Conservation (phyloP, 1,284 basidiomycete genomes). For the Fomitopsis schrenkii region DNA sequence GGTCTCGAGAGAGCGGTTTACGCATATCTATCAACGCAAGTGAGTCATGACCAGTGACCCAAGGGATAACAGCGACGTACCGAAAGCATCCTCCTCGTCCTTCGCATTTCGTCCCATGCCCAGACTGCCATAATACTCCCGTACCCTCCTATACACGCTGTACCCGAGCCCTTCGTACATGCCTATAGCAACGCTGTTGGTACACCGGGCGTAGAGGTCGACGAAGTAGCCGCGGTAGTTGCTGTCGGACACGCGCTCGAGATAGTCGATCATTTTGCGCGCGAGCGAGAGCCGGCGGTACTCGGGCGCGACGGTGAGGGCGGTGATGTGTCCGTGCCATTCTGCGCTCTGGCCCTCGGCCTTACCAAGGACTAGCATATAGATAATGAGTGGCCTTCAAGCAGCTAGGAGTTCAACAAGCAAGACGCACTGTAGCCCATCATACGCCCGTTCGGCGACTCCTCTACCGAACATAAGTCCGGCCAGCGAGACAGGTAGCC, state of each 20-base stretch:
- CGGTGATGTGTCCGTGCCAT: constrained; percentile 90
- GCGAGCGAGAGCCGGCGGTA: constrained; percentile 84
- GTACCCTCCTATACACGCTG: constrained; percentile 80
- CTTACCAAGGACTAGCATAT: constrained; percentile 72
- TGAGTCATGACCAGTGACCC: constrained; percentile 1
- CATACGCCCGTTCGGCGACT: constrained; percentile 72
- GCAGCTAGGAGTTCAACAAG: neutral
- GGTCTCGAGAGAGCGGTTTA: constrained; percentile 72
- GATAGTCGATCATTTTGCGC: constrained; percentile 74
- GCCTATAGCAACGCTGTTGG: constrained; percentile 69
- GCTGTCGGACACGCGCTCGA: constrained; percentile 79
- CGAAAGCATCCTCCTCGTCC: constrained; percentile 90
- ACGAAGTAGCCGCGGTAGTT: constrained; percentile 81
- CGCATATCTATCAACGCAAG: constrained; percentile 70
- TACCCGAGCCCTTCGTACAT: constrained; percentile 91
- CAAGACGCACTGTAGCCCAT: constrained; percentile 78
- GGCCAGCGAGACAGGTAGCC: constrained; percentile 88
- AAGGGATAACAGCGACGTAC: constrained; percentile 42
- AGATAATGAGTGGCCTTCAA: neutral
- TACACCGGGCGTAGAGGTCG: constrained; percentile 86
- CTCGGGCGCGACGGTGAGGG: constrained; percentile 87
- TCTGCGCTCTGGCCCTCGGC: constrained; percentile 72
- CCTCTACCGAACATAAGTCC: constrained; percentile 80
- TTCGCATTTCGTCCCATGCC: constrained; percentile 62
- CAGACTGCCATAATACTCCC: constrained; percentile 81